phyloP scores from a whole-genome alignment of 2,329 filamentous ascomycete species.

The Aquanectria penicillioides region DNA sequence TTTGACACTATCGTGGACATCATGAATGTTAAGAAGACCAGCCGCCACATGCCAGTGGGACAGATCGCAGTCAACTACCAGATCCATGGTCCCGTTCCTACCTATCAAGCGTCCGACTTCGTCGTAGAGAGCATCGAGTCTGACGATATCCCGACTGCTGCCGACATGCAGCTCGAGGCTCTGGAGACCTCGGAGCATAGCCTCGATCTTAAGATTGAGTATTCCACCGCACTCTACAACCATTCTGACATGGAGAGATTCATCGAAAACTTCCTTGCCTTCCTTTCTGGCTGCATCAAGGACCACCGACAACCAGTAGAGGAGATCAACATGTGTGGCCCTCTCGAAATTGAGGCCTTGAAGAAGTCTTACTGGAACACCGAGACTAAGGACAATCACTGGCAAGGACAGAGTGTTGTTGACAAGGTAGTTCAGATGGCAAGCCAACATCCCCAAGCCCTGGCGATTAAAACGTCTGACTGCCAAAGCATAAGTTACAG shows the following conservation, averaged over 20 bases:
- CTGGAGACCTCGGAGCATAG: slow-evolving; percentile 35
- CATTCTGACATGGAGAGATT: slow-evolving; percentile 39
- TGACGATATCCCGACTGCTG: slow-evolving; percentile 38
- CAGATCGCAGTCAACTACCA: slow-evolving; percentile 41
- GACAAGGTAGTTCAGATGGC: slow-evolving; percentile 35
- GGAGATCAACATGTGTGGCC: slow-evolving; percentile 37
- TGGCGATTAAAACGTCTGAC: slow-evolving; percentile 40
- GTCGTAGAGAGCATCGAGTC: slow-evolving; percentile 32
- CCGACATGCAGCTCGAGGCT: slow-evolving; percentile 38
- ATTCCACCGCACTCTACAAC: slow-evolving; percentile 34
- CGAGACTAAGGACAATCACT: slow-evolving; percentile 30
- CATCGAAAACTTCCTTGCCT: slow-evolving; percentile 40
- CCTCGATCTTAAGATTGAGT: slow-evolving; percentile 38
- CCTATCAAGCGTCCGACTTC: slow-evolving; percentile 36
- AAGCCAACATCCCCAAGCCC: slow-evolving; percentile 34
- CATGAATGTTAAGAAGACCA: slow-evolving; percentile 34
- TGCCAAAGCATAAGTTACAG: slow-evolving; percentile 35
- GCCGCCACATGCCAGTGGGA: slow-evolving; percentile 36
- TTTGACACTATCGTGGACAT: slow-evolving; percentile 40
- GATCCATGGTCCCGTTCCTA: slow-evolving; percentile 36
- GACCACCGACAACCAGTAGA: slow-evolving; percentile 40
- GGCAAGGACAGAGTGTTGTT: slow-evolving; percentile 32
- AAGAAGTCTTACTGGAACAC: slow-evolving; percentile 35
- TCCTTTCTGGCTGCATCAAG: slow-evolving; percentile 38
- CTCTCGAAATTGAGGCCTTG: slow-evolving; percentile 32